Evolutionary conservation across 306 rosid species (phyloP).

Genomic region (Morella rubra): DNA sequence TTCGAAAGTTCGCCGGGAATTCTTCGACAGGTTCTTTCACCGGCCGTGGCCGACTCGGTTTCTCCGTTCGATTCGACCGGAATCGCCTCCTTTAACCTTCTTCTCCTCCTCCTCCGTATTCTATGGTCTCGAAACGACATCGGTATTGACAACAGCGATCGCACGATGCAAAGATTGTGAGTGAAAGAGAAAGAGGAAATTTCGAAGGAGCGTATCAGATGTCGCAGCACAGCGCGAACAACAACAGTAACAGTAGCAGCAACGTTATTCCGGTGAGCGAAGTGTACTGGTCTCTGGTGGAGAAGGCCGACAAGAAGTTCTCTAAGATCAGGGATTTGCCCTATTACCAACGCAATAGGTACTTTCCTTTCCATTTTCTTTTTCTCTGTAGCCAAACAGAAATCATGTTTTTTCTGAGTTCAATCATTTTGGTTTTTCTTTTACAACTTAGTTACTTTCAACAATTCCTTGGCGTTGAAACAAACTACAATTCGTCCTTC

Average conservation of each 20-base stretch:
- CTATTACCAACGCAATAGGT: slow-evolving; percentile 76
- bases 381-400: not conserved
- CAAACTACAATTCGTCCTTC: not conserved
- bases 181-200: not conserved
- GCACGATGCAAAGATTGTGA: not conserved
- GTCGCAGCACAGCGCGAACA: slow-evolving; percentile 26
- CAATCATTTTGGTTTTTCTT: not conserved
- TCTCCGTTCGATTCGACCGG: not conserved
- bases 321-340: slow-evolving; percentile 79
- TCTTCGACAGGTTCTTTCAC: too few relatives aligned
- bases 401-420: not conserved
- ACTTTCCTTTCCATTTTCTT: not conserved
- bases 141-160: not conserved
- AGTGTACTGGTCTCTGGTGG: slow-evolving; percentile 67
- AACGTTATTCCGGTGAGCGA: slow-evolving; percentile 59
- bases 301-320: slow-evolving; percentile 80
- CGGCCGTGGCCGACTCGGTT: not conserved
- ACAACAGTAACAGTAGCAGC: slow-evolving; percentile 16
- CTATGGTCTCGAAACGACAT: not conserved
- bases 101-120: not conserved
- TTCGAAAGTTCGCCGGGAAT: too few relatives aligned
- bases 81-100: too few relatives aligned
- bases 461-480: not conserved
- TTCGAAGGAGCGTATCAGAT: not conserved
- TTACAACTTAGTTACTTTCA: not conserved